Evolutionary conservation across 306 rosid species (phyloP).

Genomic region (Aeschynomene evenia): DNA sequence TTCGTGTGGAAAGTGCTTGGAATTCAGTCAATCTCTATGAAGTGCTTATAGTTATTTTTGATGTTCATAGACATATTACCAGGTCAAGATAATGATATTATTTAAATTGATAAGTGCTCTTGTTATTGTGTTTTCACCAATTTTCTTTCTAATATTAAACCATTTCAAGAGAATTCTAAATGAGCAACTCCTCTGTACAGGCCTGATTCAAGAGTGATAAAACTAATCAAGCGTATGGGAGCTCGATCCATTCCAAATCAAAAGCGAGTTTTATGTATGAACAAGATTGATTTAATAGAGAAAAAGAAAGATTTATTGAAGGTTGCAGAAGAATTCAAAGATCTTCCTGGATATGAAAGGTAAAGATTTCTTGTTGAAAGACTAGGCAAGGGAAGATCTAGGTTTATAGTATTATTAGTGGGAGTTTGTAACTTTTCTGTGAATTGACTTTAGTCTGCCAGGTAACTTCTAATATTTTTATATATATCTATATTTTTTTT

Average conservation of each 20-base stretch:
- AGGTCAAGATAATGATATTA: slow-evolving; percentile 49
- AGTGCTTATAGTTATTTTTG: slow-evolving; percentile 82
- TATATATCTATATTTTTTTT: too few relatives aligned
- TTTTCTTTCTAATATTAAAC: neutral
- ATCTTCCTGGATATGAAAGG: slow-evolving; percentile 93
- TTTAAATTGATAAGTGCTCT: slow-evolving; percentile 12
- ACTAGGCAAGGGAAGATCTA: neutral
- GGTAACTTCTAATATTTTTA: slow-evolving; percentile 28
- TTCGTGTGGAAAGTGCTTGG: slow-evolving; percentile 96
- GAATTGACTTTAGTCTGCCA: slow-evolving; percentile 17
- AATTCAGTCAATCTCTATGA: slow-evolving; percentile 82
- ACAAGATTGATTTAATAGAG: slow-evolving; percentile 89
- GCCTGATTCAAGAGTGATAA: slow-evolving; percentile 83
- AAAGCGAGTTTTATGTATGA: slow-evolving; percentile 84
- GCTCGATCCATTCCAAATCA: slow-evolving; percentile 58
- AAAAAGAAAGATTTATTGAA: slow-evolving; percentile 84
- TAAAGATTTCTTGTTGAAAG: slow-evolving; percentile 32
- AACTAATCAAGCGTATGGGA: slow-evolving; percentile 77
- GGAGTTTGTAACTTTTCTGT: slow-evolving; percentile 1
- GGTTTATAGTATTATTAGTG: neutral
- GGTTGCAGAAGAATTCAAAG: slow-evolving; percentile 80
- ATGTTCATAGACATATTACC: slow-evolving; percentile 87
- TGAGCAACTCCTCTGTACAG: slow-evolving; percentile 33
- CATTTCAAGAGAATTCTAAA: neutral
- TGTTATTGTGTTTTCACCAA: neutral